Base-by-base conservation (phyloP, 495 filamentous ascomycete species). In the Trichoderma asperelloides region DNA sequence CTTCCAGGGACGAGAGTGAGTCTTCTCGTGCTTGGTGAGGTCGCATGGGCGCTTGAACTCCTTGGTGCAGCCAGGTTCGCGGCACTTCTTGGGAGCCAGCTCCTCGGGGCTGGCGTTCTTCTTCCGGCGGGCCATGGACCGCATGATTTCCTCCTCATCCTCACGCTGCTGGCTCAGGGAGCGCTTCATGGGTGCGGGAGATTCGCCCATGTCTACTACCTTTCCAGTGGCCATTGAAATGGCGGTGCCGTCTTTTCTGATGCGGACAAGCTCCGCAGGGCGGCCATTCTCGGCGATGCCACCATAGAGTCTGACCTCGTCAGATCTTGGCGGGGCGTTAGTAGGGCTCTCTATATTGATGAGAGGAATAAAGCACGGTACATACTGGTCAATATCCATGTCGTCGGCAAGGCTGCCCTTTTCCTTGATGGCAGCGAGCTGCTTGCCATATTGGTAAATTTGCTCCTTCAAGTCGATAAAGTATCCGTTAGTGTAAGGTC, bases 1-100 rank as follows among this genome's bases (percentile, higher is more conserved):
- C 78, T 98, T 98, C 89, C 89, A 97, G 3, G 95, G 96, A 23
- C 95, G 89, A 12, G 91, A 90, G 74, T 98, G 95, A 2, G 95
- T 98, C 81, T 98, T 98, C 78, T 95, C 91, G 74, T 98, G 95
- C 79, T 98, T 98, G 64, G 85, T 95, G 65, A 97, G 79, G 74
- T 96, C 93, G 77, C 93, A 97, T 6, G 91, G 90, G 55, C 93
- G 85, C 77, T 93, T 93, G 84, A 96, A 97, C 72, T 92, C 86
- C 78, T 96, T 96, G 76, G 88, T 87, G 78, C 93, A 97, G 62
- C 81, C 80, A 0, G 76, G 74, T 72, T 90, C 82, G 64, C 79
- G 79, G 78, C 90, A 93, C 65, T 79, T 80, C 74, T 90, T 90
- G 67, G 89, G 87, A 45, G 87, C 88, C 57, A 89, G 86, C 74